phyloP scores from a whole-genome alignment of 1,139 yeast genomes.

The Pichia inconspicua region DNA sequence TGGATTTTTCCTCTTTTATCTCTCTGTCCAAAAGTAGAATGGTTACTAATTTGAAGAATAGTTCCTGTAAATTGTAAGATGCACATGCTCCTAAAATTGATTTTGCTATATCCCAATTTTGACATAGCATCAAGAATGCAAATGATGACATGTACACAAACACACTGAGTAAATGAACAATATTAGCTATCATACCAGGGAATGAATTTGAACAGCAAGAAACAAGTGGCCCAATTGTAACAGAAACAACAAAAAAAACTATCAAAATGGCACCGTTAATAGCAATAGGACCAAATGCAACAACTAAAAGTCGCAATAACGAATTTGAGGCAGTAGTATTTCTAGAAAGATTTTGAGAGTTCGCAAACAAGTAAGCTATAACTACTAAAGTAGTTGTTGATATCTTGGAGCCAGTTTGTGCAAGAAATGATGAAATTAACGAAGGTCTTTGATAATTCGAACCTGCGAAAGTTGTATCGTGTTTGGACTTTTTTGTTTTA shows the following conservation, averaged over 20 bases:
- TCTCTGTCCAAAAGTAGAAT: conserved; percentile 42
- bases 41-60: conserved; percentile 36
- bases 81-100: conserved; percentile 43
- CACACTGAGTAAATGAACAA: conserved; percentile 39
- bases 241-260: conserved; percentile 35
- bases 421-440: conserved; percentile 29
- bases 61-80: conserved; percentile 36
- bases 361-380: conserved; percentile 38
- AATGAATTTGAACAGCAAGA: conserved; percentile 32
- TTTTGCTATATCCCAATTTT: conserved; percentile 44
- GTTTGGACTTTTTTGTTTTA: conserved; percentile 28
- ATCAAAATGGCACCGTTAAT: conserved; percentile 37
- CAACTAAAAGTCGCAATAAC: conserved; percentile 34
- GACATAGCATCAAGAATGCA: conserved; percentile 44
- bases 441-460: conserved; percentile 36
- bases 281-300: conserved; percentile 42
- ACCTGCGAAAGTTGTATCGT: conserved; percentile 22
- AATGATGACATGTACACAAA: conserved; percentile 38
- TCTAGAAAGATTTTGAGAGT: conserved; percentile 36
- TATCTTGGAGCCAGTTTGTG: conserved; percentile 31
- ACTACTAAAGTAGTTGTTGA: conserved; percentile 27
- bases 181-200: conserved; percentile 38
- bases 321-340: conserved; percentile 29
- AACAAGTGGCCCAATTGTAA: conserved; percentile 40
- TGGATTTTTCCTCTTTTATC: conserved; percentile 41